These are phyloP conservation scores for Lactarius deliciosus DNA, from an alignment of 768 basidiomycete genomes.

Conservation along the genomic window DNA sequence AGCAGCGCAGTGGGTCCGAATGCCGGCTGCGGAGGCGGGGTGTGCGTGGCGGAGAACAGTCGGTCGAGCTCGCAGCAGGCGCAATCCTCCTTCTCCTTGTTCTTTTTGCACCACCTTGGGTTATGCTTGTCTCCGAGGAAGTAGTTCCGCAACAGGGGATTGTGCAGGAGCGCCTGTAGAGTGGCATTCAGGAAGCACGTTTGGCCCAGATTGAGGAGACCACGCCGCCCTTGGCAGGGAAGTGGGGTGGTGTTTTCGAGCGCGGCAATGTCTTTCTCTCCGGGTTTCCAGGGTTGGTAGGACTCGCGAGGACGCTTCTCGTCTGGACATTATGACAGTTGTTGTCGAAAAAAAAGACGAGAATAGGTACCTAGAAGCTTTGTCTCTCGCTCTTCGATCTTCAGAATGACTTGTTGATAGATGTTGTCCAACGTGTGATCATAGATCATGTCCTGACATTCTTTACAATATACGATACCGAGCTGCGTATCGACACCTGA, in stretches of 20 bases:
- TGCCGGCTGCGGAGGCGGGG: slow-evolving; percentile 46
- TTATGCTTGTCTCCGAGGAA: slow-evolving; percentile 93
- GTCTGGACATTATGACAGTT: slow-evolving; percentile 16
- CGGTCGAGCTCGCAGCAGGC: slow-evolving; percentile 94
- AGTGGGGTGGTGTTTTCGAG: slow-evolving; percentile 52
- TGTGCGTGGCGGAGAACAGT: slow-evolving; percentile 68
- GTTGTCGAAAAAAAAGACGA: slow-evolving; percentile 31
- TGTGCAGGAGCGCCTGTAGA: slow-evolving; percentile 85
- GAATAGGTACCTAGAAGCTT: slow-evolving; percentile 53
- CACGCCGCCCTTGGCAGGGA: slow-evolving; percentile 82
- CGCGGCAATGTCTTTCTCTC: slow-evolving; percentile 40
- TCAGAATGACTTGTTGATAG: slow-evolving; percentile 45
- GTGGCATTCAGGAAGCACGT: slow-evolving; percentile 95
- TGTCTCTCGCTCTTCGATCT: slow-evolving; percentile 60
- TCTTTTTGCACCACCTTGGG: slow-evolving; percentile 62
- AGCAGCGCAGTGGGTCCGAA: slow-evolving; percentile 85
- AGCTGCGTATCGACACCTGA: slow-evolving; percentile 72
- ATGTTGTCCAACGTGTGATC: slow-evolving; percentile 51
- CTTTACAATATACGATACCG: slow-evolving; percentile 71
- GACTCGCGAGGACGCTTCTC: slow-evolving; percentile 45
- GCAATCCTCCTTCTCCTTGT: slow-evolving; percentile 52
- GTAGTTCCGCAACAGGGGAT: slow-evolving; percentile 84
- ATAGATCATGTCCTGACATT: slow-evolving; percentile 76
- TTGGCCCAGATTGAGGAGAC: slow-evolving; percentile 84
- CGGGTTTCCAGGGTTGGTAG: slow-evolving; percentile 52